Base-by-base conservation (phyloP, 306 rosid genomes). In the Castanea mollissima region DNA sequence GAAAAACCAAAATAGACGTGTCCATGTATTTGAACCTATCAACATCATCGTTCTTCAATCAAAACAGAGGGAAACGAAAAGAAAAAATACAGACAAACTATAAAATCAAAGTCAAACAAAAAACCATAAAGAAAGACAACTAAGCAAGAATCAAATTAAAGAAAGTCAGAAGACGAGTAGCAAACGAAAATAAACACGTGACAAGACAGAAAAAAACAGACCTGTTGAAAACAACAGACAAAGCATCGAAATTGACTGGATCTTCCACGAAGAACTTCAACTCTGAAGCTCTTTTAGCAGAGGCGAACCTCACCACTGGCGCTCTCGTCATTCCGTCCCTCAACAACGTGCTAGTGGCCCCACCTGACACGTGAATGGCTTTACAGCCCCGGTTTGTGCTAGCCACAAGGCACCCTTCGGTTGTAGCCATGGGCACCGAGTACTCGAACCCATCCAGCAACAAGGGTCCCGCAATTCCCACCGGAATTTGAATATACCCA, bases 381-480 rank as follows among this genome's bases (percentile, higher is more conserved):
- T 94, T 94, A 58, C 92, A 94, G 15, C 98, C 98, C 49, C 98
- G 80, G 75, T 94, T 94, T 2, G 98, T 88, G 78, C 98, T 94
- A 0, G 98, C 98, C 31, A 94, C 98, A 20, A 94, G 88, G 78
- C 94, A 89, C 1, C 98, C 98, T 21, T 94, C 98, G 0, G 98
- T 94, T 5, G 98, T 94, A 2, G 94, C 98, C 97, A 94, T 94
- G 0, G 98, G 97, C 9, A 94, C 89, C 0, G 93, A 88, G 56
- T 84, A 92, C 76, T 94, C 92, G 29, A 20, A 70, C 25, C 93
- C 96, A 38, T 94, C 93, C 1, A 94, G 88, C 73, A 73, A 55
- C 89, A 94, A 76, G 5, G 99, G 99, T 5, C 99, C 99, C 14
- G 95, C 99, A 0, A 92, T 85, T 20, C 99, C 99, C 76, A 94